Evolutionary conservation across 345 rosid species (phyloP), one percentile per base, ranked within the genome.

Genomic region (Brassica nigra): DNA sequence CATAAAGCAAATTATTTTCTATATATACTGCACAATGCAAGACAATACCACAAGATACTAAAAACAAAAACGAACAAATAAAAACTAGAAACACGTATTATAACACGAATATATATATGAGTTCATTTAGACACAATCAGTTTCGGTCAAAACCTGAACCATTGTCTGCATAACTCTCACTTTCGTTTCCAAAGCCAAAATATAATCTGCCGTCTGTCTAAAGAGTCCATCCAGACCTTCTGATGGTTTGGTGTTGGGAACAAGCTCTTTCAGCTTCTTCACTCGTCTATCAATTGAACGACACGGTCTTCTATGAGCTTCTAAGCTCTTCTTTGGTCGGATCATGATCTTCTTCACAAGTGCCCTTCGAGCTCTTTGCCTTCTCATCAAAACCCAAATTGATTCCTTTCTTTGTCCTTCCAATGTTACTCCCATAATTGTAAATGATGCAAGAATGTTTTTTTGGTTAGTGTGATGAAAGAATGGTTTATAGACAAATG

Each of bases 121-220:
- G 59, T 23, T 6, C 28, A 27, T 75, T 54, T 78, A 82, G 68
- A 73, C 75, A 66, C 80, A 82, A 66, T 83, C 29, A 57, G 88
- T 79, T 76, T 86, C 85, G 20, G 88, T 65, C 82, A 92, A 78
- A 77, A 78, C 82, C 71, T 89, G 83, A 66, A 92, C 91, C 94
- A 94, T 85, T 64, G 84, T 80, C 79, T 88, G 91, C 98, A 94
- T 92, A 52, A 85, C 87, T 55, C 80, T 78, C 39, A 91, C 92
- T 79, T 89, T 90, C 91, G 77, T 90, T 75, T 94, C 87, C 64
- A 94, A 83, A 58, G 88, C 86, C 81, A 90, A 66, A n/a, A 94
- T 92, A 71, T 94, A 92, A 37, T 91, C 91, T 8, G 97, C 90
- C 6, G 97, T 92, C 65, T 91, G 97, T 78, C 79, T 85, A 77